Conservation (phyloP, 768 basidiomycete genomes). For the Russula vinacea region DNA sequence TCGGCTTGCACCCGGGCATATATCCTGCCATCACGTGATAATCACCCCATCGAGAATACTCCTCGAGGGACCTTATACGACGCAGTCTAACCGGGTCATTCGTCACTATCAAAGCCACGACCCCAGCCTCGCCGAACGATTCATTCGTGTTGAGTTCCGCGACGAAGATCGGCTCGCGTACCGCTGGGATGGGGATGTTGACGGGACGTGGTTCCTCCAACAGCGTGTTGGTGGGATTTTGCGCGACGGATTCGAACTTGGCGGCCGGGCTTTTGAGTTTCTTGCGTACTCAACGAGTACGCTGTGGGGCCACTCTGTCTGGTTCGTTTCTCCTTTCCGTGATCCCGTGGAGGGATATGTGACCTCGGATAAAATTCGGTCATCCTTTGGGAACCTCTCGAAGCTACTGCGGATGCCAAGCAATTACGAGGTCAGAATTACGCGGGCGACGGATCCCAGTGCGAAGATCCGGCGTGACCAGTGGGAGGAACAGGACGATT, state of each 20-base stretch:
- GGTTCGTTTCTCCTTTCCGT: constrained; percentile 69
- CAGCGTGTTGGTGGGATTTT: constrained; percentile 37
- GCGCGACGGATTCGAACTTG: constrained; percentile 63
- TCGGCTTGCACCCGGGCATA: constrained; percentile 36
- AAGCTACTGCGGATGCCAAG: constrained; percentile 50
- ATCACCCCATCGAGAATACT: constrained; percentile 71
- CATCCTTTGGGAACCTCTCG: constrained; percentile 64
- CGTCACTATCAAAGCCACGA: constrained; percentile 46
- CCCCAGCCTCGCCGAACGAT: constrained; percentile 55
- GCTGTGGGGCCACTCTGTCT: constrained; percentile 73
- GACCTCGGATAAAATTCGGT: constrained; percentile 56
- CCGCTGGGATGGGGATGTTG: constrained; percentile 64
- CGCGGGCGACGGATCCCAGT: constrained; percentile 76
- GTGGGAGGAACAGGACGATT: constrained; percentile 63
- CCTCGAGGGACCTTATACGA: constrained; percentile 70
- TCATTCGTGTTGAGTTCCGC: constrained; percentile 77
- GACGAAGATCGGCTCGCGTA: constrained; percentile 75
- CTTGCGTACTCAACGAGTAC: constrained; percentile 79
- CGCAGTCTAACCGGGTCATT: constrained; percentile 77
- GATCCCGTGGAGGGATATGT: constrained; percentile 45
- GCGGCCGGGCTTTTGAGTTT: constrained; percentile 71
- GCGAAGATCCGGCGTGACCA: constrained; percentile 52
- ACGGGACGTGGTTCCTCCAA: constrained; percentile 52
- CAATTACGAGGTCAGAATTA: constrained; percentile 78
- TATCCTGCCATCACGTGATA: constrained; percentile 68